These are phyloP conservation scores for Linanthus parryae DNA, from an alignment of 148 eudicot species.

Conservation along the genomic window DNA sequence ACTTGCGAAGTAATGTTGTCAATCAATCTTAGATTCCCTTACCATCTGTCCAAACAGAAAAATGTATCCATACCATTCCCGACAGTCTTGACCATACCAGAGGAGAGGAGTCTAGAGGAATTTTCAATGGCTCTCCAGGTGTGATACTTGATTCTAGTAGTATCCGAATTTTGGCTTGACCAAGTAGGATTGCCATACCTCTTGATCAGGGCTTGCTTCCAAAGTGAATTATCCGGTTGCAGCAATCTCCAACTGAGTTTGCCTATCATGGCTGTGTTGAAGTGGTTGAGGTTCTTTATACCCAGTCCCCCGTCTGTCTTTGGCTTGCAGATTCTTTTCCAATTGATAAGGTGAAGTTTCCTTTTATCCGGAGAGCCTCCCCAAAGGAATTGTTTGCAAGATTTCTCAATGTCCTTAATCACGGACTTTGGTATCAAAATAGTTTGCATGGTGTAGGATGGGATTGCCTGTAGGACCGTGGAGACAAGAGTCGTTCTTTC, in stretches of 20 bases:
- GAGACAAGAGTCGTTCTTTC: not conserved
- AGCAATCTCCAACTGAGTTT: not conserved
- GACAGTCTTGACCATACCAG: not conserved
- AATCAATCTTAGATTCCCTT: no score
- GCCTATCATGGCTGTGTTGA: not conserved
- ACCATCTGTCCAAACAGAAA: not conserved
- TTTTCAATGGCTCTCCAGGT: not conserved
- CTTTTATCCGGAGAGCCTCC: conserved; percentile 2
- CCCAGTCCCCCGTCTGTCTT: not conserved
- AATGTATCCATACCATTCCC: not conserved
- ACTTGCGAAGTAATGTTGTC: no score
- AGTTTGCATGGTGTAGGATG: not conserved
- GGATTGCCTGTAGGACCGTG: not conserved
- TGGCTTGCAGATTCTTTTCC: not conserved
- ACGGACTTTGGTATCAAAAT: not conserved
- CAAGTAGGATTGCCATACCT: not conserved
- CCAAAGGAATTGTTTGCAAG: not conserved
- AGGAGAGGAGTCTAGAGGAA: not conserved
- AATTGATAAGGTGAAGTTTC: not conserved
- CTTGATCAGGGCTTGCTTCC: not conserved
- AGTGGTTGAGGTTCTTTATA: not conserved
- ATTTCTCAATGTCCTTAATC: not conserved
- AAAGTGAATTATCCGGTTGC: not conserved
- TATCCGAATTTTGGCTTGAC: not conserved
- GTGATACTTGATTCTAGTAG: not conserved